These are phyloP conservation scores for Trichoderma atroviride DNA, from an alignment of 2,329 filamentous ascomycete genomes.

Conservation along the genomic window DNA sequence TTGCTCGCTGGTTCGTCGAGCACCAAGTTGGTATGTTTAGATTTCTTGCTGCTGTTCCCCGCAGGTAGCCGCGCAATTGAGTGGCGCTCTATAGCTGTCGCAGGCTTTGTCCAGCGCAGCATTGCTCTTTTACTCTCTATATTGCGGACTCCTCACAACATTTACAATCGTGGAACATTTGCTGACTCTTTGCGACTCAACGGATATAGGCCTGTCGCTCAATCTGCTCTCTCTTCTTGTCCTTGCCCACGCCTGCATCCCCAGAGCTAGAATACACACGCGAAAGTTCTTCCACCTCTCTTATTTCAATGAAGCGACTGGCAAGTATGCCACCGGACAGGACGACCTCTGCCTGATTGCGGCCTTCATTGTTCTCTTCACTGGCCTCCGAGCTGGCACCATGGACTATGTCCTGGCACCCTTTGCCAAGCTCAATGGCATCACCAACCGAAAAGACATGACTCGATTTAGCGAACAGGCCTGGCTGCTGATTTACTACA, in stretches of 20 bases:
- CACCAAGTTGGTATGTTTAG: conserved; percentile 74
- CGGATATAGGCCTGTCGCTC: conserved; percentile 69
- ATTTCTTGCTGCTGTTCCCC: background rate
- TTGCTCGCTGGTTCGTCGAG: conserved; percentile 71
- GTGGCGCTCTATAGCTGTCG: background rate
- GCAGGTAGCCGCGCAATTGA: background rate
- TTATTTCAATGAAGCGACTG: conserved; percentile 72
- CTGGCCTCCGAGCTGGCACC: conserved; percentile 76
- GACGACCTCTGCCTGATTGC: conserved; percentile 79
- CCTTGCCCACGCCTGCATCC: conserved; percentile 80
- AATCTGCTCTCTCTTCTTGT: conserved; percentile 83
- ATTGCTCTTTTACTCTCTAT: background rate
- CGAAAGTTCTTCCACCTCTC: conserved; percentile 85
- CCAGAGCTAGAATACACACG: conserved; percentile 76
- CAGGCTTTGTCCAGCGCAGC: background rate
- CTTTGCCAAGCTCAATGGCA: conserved; percentile 70
- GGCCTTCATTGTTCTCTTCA: conserved; percentile 82
- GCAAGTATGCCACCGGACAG: conserved; percentile 73
- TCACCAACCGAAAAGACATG: conserved; percentile 74
- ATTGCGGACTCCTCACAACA: conserved; percentile 12
- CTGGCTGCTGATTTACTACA: conserved; percentile 86
- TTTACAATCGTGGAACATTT: background rate
- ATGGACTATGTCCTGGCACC: conserved; percentile 90
- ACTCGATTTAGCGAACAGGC: conserved; percentile 92
- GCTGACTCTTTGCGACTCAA: background rate